phyloP scores from a whole-genome alignment of 805 yeast genomes.

The Wickerhamiella kurtzmanii region DNA sequence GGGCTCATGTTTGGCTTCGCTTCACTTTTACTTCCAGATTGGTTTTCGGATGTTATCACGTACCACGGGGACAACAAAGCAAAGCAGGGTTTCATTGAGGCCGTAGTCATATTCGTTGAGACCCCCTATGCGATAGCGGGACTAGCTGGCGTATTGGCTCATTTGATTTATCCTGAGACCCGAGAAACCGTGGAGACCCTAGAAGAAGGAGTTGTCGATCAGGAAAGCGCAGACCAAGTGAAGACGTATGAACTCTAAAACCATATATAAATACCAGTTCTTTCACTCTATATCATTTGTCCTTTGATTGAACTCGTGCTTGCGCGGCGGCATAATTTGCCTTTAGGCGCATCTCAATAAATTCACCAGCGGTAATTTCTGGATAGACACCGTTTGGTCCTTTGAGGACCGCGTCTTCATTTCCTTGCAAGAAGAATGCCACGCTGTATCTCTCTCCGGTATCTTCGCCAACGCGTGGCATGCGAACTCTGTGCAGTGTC shows the following conservation, averaged over 20 bases:
- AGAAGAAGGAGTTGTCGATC: background rate
- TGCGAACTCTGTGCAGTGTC: slow-evolving; percentile 13
- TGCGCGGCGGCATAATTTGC: slow-evolving; percentile 6
- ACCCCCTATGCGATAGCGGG: slow-evolving; percentile 60
- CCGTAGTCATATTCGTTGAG: slow-evolving; percentile 53
- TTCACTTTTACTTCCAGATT: slow-evolving; percentile 43
- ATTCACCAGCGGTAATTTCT: slow-evolving; percentile 8
- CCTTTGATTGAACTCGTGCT: background rate
- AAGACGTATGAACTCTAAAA: background rate
- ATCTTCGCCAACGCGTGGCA: slow-evolving; percentile 8
- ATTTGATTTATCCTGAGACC: slow-evolving; percentile 36
- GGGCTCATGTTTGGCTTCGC: slow-evolving; percentile 52
- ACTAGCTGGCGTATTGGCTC: slow-evolving; percentile 43
- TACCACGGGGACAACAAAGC: slow-evolving; percentile 43
- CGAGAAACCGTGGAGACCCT: background rate
- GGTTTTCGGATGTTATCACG: slow-evolving; percentile 55
- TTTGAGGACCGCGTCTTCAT: slow-evolving; percentile 9
- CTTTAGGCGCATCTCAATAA: slow-evolving; percentile 6
- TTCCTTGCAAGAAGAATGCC: slow-evolving; percentile 13
- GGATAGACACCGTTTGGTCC: slow-evolving; percentile 9
- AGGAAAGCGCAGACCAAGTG: background rate
- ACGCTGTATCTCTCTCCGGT: slow-evolving; percentile 9
- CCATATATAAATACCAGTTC: background rate
- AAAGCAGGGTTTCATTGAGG: slow-evolving; percentile 46
- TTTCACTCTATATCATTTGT: background rate